Evolutionary conservation across 352 stramenopile species (phyloP).

Genomic region (Phytophthora lateralis): DNA sequence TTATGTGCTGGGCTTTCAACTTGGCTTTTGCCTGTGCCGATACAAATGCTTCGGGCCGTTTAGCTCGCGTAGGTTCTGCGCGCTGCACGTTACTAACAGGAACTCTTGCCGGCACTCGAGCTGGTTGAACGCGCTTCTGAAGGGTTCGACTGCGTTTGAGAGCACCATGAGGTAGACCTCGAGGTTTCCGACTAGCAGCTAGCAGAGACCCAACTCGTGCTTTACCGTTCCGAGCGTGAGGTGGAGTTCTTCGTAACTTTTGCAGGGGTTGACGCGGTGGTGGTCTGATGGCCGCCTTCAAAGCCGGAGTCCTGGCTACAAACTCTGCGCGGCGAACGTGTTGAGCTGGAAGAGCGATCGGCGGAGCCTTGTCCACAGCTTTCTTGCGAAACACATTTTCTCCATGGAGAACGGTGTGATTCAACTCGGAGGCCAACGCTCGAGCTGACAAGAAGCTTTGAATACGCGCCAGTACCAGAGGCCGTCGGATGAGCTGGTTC

Average conservation of each 20-base stretch:
- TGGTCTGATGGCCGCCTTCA: constrained; percentile 9
- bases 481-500: constrained; percentile 59
- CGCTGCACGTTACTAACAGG: constrained; percentile 11
- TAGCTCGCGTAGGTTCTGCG: constrained; percentile 3
- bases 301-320: constrained; percentile 2
- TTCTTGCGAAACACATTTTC: constrained; percentile 69
- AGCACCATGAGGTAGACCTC: constrained; percentile 11
- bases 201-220: constrained; percentile 21
- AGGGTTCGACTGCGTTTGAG: constrained; percentile 17
- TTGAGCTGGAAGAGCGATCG: constrained; percentile 1
- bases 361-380: background rate
- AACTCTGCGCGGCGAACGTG: constrained; percentile 17
- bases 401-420: constrained; percentile 75
- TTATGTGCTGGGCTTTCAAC: constrained; percentile 21
- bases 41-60: background rate
- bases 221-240: constrained; percentile 6
- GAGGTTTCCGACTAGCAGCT: constrained; percentile 24
- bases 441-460: constrained; percentile 64
- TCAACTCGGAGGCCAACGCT: constrained; percentile 60
- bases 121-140: constrained; percentile 17
- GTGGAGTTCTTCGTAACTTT: constrained; percentile 9
- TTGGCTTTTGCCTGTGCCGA: constrained; percentile 19
- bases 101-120: constrained; percentile 15
- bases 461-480: constrained; percentile 66
- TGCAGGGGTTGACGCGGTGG: background rate